Evolutionary conservation across 2,329 filamentous ascomycete genomes (phyloP).

Genomic region (Talaromyces sp.): DNA sequence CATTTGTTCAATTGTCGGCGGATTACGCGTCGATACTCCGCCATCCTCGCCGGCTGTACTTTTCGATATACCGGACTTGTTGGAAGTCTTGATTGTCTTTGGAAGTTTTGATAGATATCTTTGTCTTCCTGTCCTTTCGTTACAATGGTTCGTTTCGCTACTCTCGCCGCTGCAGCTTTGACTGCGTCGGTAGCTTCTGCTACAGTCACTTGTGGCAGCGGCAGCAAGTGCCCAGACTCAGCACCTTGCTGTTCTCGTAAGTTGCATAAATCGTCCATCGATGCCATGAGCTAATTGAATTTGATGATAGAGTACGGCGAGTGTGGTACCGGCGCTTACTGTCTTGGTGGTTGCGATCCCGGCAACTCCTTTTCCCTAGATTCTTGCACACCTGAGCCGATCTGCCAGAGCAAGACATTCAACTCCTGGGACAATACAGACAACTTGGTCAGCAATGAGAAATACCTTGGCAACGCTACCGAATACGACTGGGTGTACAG

Average conservation of each 20-base stretch:
- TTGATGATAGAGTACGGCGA: constrained; percentile 71
- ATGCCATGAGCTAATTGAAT: background rate
- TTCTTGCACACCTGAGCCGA: constrained; percentile 78
- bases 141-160: constrained; percentile 38
- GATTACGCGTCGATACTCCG: background rate
- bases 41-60: background rate
- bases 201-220: constrained; percentile 32
- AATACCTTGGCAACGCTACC: constrained; percentile 81
- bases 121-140: background rate
- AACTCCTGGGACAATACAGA: constrained; percentile 66
- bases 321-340: constrained; percentile 92
- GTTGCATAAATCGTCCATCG: constrained; percentile 27
- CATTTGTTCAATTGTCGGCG: background rate
- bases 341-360: constrained; percentile 91
- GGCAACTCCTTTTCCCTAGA: constrained; percentile 77
- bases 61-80: background rate
- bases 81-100: background rate
- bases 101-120: background rate
- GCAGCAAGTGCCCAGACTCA: constrained; percentile 64
- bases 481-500: constrained; percentile 85
- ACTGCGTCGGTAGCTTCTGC: constrained; percentile 30
- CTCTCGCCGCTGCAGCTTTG: constrained; percentile 33
- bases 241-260: constrained; percentile 78
- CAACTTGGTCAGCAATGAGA: constrained; percentile 65
- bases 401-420: constrained; percentile 73